These are phyloP conservation scores for Ganoderma boninense DNA, from an alignment of 1,284 basidiomycete genomes.

Conservation along the genomic window DNA sequence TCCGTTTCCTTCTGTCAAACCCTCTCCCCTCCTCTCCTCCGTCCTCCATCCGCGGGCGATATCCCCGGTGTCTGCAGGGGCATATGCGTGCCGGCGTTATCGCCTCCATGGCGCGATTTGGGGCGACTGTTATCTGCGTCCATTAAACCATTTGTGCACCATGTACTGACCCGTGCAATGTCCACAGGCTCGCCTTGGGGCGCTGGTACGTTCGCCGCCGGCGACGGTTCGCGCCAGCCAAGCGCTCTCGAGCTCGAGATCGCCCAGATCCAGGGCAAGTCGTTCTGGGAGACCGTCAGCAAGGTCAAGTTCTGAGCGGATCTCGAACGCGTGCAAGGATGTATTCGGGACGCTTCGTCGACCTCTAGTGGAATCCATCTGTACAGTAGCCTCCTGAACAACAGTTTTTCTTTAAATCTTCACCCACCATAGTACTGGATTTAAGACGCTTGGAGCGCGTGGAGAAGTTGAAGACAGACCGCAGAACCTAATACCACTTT, in stretches of 20 bases:
- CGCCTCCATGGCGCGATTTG: background rate
- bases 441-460: background rate
- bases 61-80: background rate
- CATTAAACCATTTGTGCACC: background rate
- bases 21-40: background rate
- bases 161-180: background rate
- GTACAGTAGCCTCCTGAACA: constrained; percentile 4
- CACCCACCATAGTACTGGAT: background rate
- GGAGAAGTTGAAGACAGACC: background rate
- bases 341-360: constrained; percentile 10
- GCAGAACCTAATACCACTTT: background rate
- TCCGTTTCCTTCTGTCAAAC: background rate
- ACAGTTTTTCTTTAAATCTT: background rate
- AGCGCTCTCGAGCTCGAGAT: constrained; percentile 69
- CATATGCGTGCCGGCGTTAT: background rate
- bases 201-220: constrained; percentile 72
- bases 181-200: constrained; percentile 74
- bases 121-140: background rate
- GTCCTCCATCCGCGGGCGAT: background rate
- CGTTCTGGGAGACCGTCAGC: constrained; percentile 60
- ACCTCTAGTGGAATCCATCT: background rate
- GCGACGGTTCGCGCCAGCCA: constrained; percentile 72
- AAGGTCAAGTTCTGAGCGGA: constrained; percentile 46
- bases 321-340: background rate
- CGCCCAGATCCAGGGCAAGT: constrained; percentile 71